These are phyloP conservation scores for Cytospora schulzeri DNA, from an alignment of 2,329 filamentous ascomycete genomes.

Conservation along the genomic window DNA sequence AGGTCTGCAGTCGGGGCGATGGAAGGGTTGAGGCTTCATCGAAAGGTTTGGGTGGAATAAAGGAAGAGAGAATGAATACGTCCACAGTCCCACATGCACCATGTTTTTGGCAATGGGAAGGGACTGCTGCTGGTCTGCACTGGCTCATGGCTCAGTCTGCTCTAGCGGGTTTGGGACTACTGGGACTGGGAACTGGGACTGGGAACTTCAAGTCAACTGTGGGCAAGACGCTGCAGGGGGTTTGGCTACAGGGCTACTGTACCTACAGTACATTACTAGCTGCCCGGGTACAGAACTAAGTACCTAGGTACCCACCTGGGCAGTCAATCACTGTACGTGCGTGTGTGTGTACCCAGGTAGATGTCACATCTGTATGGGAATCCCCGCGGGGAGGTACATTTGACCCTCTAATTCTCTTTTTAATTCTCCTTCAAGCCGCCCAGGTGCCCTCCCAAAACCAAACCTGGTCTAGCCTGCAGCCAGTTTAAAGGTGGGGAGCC, in stretches of 20 bases:
- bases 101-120: not conserved
- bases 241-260: not conserved
- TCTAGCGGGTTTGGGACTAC: not conserved
- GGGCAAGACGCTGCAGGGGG: not conserved
- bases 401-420: not conserved
- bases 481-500: conserved; percentile 1
- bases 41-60: conserved; percentile 9
- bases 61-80: conserved; percentile 3
- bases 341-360: not conserved
- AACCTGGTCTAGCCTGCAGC: conserved; percentile 1
- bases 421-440: not conserved
- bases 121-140: not conserved
- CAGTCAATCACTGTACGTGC: not conserved
- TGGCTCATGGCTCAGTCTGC: not conserved
- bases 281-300: not conserved
- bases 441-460: not conserved
- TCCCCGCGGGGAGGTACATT: not conserved
- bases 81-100: conserved; percentile 2
- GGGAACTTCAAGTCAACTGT: not conserved
- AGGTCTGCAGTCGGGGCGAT: conserved; percentile 20
- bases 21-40: conserved; percentile 19
- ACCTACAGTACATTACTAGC: not conserved
- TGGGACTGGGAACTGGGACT: not conserved
- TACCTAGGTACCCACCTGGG: not conserved
- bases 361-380: not conserved